Conservation (phyloP, 2,329 filamentous ascomycete species). For the Penicillium sp. region DNA sequence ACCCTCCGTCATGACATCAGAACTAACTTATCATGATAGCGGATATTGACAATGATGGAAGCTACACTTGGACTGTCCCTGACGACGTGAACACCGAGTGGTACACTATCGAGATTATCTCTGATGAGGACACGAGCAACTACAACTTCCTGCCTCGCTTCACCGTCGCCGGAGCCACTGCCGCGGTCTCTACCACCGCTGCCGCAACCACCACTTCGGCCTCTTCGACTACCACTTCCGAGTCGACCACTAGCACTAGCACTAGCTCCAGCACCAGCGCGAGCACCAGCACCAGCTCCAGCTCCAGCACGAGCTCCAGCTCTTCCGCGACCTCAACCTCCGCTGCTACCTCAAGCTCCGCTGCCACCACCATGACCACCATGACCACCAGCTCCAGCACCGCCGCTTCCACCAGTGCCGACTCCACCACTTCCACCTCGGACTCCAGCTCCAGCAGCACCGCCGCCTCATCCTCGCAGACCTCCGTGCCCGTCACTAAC, state of each 20-base stretch:
- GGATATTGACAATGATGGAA: conserved; percentile 49
- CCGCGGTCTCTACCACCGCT: conserved; percentile 28
- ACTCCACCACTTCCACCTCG: conserved; percentile 20
- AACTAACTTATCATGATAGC: conserved; percentile 30
- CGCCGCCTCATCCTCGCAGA: conserved; percentile 3
- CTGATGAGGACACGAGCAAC: conserved; percentile 42
- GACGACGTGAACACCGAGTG: conserved; percentile 40
- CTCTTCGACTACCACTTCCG: conserved; percentile 21
- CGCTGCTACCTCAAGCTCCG: conserved; percentile 22
- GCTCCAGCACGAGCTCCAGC: conserved; percentile 18
- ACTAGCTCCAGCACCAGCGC: conserved; percentile 20
- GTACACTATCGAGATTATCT: conserved; percentile 55
- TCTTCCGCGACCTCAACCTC: neutral
- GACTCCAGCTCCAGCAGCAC: conserved; percentile 20
- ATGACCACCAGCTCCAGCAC: conserved; percentile 16
- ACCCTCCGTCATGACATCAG: neutral
- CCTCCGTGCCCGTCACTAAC: conserved; percentile 30
- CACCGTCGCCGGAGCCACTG: conserved; percentile 47
- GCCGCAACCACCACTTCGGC: conserved; percentile 28
- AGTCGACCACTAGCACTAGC: conserved; percentile 22
- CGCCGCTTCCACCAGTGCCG: conserved; percentile 14
- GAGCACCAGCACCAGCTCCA: conserved; percentile 8
- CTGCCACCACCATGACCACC: conserved; percentile 17
- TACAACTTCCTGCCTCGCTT: conserved; percentile 56
- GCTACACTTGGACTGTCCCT: conserved; percentile 49